These are phyloP conservation scores for Serendipita sp. DNA, from an alignment of 768 basidiomycete species.

Conservation along the genomic window DNA sequence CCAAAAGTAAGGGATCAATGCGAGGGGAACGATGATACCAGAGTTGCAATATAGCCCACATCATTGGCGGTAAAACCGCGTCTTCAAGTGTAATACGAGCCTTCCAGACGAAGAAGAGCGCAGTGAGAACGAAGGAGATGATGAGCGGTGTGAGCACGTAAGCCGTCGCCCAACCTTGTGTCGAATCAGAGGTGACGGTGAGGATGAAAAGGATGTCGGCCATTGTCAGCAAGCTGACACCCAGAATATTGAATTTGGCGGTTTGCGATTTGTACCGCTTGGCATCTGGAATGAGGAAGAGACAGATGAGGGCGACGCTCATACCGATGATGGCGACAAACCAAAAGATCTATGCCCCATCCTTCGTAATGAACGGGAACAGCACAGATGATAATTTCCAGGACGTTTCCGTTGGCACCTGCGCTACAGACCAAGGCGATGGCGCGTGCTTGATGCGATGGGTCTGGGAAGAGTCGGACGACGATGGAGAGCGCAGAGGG, in stretches of 20 bases:
- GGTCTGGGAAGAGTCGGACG: constrained; percentile 14
- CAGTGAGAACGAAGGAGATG: constrained; percentile 26
- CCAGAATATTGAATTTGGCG: neutral
- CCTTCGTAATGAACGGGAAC: constrained; percentile 25
- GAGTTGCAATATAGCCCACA: constrained; percentile 19
- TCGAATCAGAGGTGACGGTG: constrained; percentile 20
- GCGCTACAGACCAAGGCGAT: constrained; percentile 32
- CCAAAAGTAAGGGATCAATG: too few relatives aligned
- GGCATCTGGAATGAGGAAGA: constrained; percentile 22
- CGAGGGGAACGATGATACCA: constrained; percentile 13
- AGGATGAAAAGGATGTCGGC: constrained; percentile 27
- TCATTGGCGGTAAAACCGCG: constrained; percentile 17
- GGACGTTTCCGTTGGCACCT: constrained; percentile 31
- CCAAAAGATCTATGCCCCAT: constrained; percentile 41
- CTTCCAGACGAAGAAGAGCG: constrained; percentile 38
- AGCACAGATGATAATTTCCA: constrained; percentile 30
- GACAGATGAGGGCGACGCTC: constrained; percentile 21
- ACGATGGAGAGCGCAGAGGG: constrained; percentile 36
- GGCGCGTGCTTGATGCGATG: constrained; percentile 29
- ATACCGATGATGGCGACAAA: constrained; percentile 27
- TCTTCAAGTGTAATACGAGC: constrained; percentile 14
- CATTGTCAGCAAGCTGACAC: constrained; percentile 14
- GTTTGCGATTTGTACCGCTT: neutral
- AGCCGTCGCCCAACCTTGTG: constrained; percentile 13
- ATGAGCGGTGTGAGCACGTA: constrained; percentile 31